phyloP scores from a whole-genome alignment of 2,329 filamentous ascomycete genomes.

The Fusarium chuoi region DNA sequence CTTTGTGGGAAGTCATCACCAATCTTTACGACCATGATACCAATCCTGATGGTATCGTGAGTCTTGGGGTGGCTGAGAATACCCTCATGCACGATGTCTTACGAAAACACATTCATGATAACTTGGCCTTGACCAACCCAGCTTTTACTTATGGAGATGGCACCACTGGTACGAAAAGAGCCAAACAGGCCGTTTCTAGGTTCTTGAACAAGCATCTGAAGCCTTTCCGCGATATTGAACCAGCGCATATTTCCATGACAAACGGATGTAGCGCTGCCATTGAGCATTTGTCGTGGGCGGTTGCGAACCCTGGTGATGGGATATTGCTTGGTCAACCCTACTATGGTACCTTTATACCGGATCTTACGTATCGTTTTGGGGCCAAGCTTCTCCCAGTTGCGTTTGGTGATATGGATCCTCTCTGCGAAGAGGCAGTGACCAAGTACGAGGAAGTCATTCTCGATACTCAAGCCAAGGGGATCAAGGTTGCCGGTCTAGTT shows the following conservation, averaged over 20 bases:
- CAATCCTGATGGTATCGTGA: constrained; percentile 59
- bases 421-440: constrained; percentile 52
- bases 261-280: constrained; percentile 56
- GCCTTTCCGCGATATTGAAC: constrained; percentile 43
- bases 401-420: constrained; percentile 57
- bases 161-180: constrained; percentile 49
- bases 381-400: constrained; percentile 55
- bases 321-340: constrained; percentile 56
- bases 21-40: constrained; percentile 55
- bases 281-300: constrained; percentile 53
- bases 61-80: constrained; percentile 64
- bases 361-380: constrained; percentile 56
- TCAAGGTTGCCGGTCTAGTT: constrained; percentile 58
- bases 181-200: constrained; percentile 46
- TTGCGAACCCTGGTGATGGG: constrained; percentile 53
- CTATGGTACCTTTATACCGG: constrained; percentile 60
- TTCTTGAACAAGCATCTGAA: constrained; percentile 52
- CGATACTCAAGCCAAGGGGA: constrained; percentile 51
- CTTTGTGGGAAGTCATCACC: constrained; percentile 56
- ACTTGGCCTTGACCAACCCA: constrained; percentile 46
- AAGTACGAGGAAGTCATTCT: constrained; percentile 58
- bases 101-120: constrained; percentile 53
- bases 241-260: constrained; percentile 50
- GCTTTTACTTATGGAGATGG: constrained; percentile 57
- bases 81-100: constrained; percentile 60